Evolutionary conservation across 2,329 filamentous ascomycete genomes (phyloP), one percentile per base, ranked within the genome.

Genomic region (Immersiporthe knoxdaviesiana): DNA sequence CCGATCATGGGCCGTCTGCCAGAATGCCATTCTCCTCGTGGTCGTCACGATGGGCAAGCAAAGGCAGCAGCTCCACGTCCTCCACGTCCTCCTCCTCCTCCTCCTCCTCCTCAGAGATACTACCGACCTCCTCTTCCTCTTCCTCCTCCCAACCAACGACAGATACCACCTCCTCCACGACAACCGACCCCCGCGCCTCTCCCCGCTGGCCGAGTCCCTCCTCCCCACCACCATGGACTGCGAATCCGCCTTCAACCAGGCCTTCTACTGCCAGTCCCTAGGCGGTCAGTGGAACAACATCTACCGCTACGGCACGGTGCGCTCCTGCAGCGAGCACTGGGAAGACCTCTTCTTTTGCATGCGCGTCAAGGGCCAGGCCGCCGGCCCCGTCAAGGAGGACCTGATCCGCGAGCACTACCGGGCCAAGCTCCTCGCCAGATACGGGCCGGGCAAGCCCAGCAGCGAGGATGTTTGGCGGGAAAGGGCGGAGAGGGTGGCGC

Each of bases 331-430:
- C 71, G 91, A 97, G 73, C 90, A 94, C 72, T 97, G 95, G 94
- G 87, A 91, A 71, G 92, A 97, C 79, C 98, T 97, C 81, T 97
- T 94, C 92, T 95, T 97, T 82, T 99, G 96, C 84, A 97, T 98
- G 94, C 90, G 92, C 72, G 90, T 90, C 50, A 90, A 91, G 75
- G 85, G 86, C 1, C 89, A 89, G 76, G 27, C 50, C 18, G 79
- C 84, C 0, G 85, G 87, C 32, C 81, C 84, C 58, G 82, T 88
- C 73, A 88, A 88, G 75, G 88, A 87, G 70, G 85, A 84, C 65
- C 84, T 85, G 74, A 85, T 97, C 67, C 83, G 84, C 70, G 88
- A 88, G 62, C 88, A 90, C 79, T 93, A 94, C 80, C 84, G 88
- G 72, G 84, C 87, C 72, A 91, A 90, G 79, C 85, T 88, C 76